Evolutionary conservation across 805 yeast genomes (phyloP).

Genomic region (Pichia occidentalis): DNA sequence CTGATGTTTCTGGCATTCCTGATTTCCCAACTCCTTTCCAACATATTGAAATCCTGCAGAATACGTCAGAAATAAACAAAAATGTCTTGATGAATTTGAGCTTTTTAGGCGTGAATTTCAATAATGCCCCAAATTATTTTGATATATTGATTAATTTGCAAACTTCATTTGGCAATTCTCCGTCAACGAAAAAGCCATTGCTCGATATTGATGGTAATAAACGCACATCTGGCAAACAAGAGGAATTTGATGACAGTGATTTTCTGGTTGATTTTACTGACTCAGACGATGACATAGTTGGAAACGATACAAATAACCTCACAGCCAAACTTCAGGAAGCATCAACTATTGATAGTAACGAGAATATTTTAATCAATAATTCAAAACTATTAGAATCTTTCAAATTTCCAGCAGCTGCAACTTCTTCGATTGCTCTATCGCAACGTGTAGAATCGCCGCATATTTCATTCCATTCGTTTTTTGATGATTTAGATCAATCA

Average conservation of each 20-base stretch:
- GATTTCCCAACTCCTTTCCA: slow-evolving; percentile 30
- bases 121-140: no score
- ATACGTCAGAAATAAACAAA: slow-evolving; percentile 8
- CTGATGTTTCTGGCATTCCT: no score
- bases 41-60: slow-evolving; percentile 16
- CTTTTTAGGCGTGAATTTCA: no score
- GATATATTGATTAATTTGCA: slow-evolving; percentile 17
- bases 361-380: neutral
- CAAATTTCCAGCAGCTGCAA: neutral
- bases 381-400: slow-evolving; percentile 2
- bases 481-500: neutral
- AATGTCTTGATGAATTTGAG: slow-evolving; percentile 4
- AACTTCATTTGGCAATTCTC: slow-evolving; percentile 22
- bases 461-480: neutral
- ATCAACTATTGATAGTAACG: slow-evolving; percentile 1
- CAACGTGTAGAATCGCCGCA: neutral
- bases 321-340: slow-evolving; percentile 9
- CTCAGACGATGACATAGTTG: slow-evolving; percentile 1
- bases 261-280: neutral
- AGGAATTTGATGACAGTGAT: neutral
- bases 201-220: neutral
- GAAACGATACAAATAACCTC: neutral
- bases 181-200: neutral
- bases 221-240: no score
- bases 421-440: neutral